Percentiles rank a stretch among this genome's conserved stretches.
phyloP scores from a whole-genome alignment of 495 filamentous ascomycete genomes.

The Podospora anserina region DNA sequence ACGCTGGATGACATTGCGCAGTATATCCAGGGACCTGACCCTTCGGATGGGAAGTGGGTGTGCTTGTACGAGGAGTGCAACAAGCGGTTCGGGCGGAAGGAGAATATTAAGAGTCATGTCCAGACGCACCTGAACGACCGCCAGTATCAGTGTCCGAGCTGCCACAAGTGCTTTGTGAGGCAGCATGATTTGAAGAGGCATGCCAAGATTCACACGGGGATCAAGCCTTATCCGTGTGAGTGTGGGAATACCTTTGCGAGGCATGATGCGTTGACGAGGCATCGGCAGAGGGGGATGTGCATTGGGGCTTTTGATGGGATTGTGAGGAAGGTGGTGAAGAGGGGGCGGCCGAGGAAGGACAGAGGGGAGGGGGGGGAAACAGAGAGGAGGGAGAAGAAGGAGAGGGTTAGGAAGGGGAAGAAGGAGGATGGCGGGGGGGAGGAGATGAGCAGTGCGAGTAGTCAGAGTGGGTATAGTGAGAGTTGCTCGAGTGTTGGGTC shows the following conservation, averaged over 20 bases:
- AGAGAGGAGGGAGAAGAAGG: conserved; percentile 58
- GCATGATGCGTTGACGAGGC: conserved; percentile 90
- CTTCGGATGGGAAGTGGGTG: conserved; percentile 73
- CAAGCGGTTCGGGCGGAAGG: conserved; percentile 85
- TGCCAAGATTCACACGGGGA: conserved; percentile 89
- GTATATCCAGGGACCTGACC: conserved; percentile 78
- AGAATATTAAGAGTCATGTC: conserved; percentile 97
- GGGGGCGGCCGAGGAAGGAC: conserved; percentile 48
- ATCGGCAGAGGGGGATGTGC: conserved; percentile 92
- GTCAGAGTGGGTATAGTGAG: conserved; percentile 50
- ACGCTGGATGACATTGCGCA: conserved; percentile 80
- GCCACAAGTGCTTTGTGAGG: conserved; percentile 90
- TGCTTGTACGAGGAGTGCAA: conserved; percentile 78
- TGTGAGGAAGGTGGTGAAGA: conserved; percentile 57
- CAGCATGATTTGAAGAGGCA: conserved; percentile 97
- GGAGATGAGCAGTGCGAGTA: conserved; percentile 39
- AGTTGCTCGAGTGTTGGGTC: conserved; percentile 43
- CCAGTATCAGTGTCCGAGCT: conserved; percentile 84
- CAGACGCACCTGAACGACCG: conserved; percentile 96
- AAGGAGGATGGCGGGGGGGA: conserved; percentile 45
- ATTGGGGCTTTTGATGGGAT: conserved; percentile 85
- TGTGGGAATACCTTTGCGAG: conserved; percentile 90
- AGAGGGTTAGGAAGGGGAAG: conserved; percentile 52
- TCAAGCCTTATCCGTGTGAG: conserved; percentile 86
- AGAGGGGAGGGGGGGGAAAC: conserved; percentile 54